Percentiles rank a stretch among this genome's conserved stretches.
Conservation (phyloP, 2,329 filamentous ascomycete genomes). For the Beauveria asiatica region DNA sequence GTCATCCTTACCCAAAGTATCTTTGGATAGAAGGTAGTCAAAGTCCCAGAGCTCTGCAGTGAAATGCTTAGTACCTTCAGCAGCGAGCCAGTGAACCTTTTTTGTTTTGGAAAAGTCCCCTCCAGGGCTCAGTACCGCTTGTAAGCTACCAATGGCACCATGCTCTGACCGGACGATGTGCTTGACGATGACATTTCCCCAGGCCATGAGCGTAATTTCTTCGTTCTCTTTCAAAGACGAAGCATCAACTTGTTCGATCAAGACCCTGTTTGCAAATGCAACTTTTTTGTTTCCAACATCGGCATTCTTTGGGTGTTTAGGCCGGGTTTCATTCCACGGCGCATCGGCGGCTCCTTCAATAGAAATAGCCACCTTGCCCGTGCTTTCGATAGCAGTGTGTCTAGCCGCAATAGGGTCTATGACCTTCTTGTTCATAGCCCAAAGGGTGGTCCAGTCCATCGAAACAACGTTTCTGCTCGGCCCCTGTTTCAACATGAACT, state of each 20-base stretch:
- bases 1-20: too few relatives aligned
- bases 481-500: constrained; percentile 71
- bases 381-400: constrained; percentile 57
- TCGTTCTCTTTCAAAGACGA: constrained; percentile 68
- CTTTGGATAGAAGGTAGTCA: too few relatives aligned
- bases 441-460: constrained; percentile 65
- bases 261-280: constrained; percentile 59
- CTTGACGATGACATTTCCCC: constrained; percentile 72
- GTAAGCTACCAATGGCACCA: constrained; percentile 52
- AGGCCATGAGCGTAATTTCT: constrained; percentile 86
- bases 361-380: constrained; percentile 56
- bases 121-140: constrained; percentile 69
- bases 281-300: constrained; percentile 74
- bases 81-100: constrained; percentile 16
- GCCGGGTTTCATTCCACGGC: constrained; percentile 59
- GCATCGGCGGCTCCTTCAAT: constrained; percentile 53
- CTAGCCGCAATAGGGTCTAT: constrained; percentile 65
- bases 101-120: constrained; percentile 90
- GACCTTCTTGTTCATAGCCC: constrained; percentile 47
- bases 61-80: background rate
- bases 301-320: constrained; percentile 74
- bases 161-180: constrained; percentile 43
- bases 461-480: constrained; percentile 67
- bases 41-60: background rate
- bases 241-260: constrained; percentile 74